A percentile compares a stretch with the other conserved stretches of the same genome.
Conservation (phyloP, 208 protist species). For the Phytomonas sp. region DNA sequence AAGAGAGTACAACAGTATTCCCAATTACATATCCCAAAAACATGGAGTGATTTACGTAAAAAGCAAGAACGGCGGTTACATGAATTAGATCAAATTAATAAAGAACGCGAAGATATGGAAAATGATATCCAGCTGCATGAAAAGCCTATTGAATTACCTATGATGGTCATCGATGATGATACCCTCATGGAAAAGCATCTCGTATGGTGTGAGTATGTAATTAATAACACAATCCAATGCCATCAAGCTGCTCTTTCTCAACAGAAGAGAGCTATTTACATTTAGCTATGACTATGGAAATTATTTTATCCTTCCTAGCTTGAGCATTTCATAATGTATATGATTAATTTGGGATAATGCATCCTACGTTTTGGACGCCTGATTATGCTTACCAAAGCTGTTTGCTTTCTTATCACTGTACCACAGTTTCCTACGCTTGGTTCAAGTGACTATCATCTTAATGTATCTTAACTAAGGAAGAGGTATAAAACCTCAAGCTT, state of each 20-base stretch:
- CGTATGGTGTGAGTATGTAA: slow-evolving; percentile 40
- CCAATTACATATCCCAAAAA: slow-evolving; percentile 21
- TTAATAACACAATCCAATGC: slow-evolving; percentile 6
- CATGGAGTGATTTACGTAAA: slow-evolving; percentile 51
- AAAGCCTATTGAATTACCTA: slow-evolving; percentile 2
- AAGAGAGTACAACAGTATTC: slow-evolving; percentile 21
- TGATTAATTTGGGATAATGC: neutral
- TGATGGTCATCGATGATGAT: slow-evolving; percentile 21
- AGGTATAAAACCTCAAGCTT: no score
- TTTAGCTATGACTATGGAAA: neutral
- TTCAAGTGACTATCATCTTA: no score
- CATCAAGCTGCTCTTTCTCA: neutral
- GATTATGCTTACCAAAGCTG: neutral
- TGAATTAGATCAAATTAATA: slow-evolving; percentile 15
- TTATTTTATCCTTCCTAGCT: neutral
- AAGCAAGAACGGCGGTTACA: slow-evolving; percentile 23
- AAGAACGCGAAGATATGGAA: slow-evolving; percentile 15
- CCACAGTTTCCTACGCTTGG: neutral
- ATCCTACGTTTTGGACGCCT: neutral
- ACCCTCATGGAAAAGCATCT: slow-evolving; percentile 26
- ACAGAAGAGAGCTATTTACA: neutral
- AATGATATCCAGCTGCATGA: neutral
- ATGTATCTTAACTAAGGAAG: no score
- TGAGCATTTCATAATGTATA: neutral
- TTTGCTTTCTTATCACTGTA: neutral